Conservation (phyloP, 306 rosid genomes). For the Cicer arietinum region DNA sequence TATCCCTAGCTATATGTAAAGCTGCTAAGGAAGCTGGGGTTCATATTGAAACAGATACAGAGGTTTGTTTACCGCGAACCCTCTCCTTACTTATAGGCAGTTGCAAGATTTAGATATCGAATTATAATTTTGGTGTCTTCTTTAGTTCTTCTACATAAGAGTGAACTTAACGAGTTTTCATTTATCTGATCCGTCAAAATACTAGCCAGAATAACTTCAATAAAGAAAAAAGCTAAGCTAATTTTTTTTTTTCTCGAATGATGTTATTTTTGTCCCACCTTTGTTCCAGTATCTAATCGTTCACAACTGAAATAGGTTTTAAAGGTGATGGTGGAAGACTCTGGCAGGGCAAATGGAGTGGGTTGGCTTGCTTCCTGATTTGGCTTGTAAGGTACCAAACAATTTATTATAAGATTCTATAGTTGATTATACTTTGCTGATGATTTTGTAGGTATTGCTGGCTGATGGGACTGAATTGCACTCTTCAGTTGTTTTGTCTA, state of each 20-base stretch:
- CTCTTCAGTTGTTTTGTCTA: slow-evolving; percentile 81
- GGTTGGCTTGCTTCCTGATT: slow-evolving; percentile 43
- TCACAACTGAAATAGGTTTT: slow-evolving; percentile 54
- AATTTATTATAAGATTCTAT: slow-evolving; percentile 32
- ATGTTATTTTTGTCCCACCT: neutral
- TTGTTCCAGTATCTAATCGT: slow-evolving; percentile 8
- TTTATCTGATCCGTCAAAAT: slow-evolving; percentile 1
- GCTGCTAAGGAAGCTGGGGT: slow-evolving; percentile 80
- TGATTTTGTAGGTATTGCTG: slow-evolving; percentile 57
- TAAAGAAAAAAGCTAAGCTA: neutral
- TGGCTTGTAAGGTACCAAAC: neutral
- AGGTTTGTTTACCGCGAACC: slow-evolving; percentile 47
- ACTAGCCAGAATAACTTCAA: neutral
- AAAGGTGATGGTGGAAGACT: slow-evolving; percentile 57
- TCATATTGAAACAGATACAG: slow-evolving; percentile 61
- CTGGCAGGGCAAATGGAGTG: slow-evolving; percentile 70
- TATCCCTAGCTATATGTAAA: slow-evolving; percentile 64
- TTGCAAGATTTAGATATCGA: neutral
- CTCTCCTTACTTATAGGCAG: neutral
- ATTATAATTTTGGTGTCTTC: neutral
- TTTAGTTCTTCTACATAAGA: neutral
- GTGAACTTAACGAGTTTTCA: neutral
- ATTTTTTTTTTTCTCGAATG: neutral
- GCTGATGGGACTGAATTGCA: slow-evolving; percentile 80
- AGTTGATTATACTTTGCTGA: neutral